Evolutionary conservation across 2,329 filamentous ascomycete species (phyloP).

Genomic region (Fusarium falciforme): DNA sequence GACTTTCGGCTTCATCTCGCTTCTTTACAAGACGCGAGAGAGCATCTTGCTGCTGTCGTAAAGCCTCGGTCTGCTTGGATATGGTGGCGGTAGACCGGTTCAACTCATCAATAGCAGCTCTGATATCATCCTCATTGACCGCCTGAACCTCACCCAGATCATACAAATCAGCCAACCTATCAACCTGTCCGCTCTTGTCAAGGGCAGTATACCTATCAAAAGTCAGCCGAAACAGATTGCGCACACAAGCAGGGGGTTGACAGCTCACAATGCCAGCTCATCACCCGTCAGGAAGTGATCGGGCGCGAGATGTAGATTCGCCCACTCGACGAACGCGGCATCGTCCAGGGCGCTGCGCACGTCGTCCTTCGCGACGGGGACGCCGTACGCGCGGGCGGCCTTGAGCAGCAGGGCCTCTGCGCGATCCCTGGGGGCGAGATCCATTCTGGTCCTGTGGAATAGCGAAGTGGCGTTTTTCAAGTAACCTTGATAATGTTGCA

Average conservation of each 20-base stretch:
- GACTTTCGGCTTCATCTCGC: constrained; percentile 44
- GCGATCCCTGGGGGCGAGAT: constrained; percentile 40
- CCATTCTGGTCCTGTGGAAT: constrained; percentile 47
- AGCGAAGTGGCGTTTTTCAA: constrained; percentile 49
- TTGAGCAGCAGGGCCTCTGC: constrained; percentile 50
- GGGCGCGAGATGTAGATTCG: constrained; percentile 57
- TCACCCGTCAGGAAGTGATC: constrained; percentile 66
- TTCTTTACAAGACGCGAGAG: constrained; percentile 63
- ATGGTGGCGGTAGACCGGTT: constrained; percentile 73
- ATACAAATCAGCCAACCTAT: constrained; percentile 56
- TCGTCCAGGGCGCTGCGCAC: constrained; percentile 53
- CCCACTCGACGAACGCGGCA: constrained; percentile 59
- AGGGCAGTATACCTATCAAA: constrained; percentile 61
- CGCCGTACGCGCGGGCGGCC: constrained; percentile 47
- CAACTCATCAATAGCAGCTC: constrained; percentile 71
- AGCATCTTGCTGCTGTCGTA: constrained; percentile 72
- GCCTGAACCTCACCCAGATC: constrained; percentile 62
- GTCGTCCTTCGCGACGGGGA: constrained; percentile 50
- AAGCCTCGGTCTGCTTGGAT: constrained; percentile 69
- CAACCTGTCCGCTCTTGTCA: constrained; percentile 60
- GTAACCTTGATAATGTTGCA: constrained; percentile 39
- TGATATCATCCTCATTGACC: constrained; percentile 69
- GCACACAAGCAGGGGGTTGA: constrained; percentile 6
- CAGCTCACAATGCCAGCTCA: constrained; percentile 63
- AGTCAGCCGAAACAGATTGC: constrained; percentile 21